Evolutionary conservation across 495 filamentous ascomycete genomes (phyloP), one percentile per base, ranked within the genome.

Genomic region (Podospora comata): DNA sequence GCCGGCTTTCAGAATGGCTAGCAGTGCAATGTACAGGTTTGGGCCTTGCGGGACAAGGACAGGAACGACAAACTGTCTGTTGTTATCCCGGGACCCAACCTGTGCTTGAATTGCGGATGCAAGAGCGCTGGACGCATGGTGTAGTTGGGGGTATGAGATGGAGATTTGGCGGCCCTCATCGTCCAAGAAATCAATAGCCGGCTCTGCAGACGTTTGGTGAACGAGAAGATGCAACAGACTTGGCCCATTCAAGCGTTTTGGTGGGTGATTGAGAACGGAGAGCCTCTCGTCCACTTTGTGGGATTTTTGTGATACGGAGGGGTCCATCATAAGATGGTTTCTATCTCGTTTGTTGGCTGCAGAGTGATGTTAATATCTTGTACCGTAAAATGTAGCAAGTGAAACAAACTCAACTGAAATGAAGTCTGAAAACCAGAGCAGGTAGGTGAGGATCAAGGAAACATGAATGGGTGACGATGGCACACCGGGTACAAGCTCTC

Each of bases 1-100:
- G 0, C 92, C 92, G 6, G 88, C 86, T 71, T 91, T 92, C 15
- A 95, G 82, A 60, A 92, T 87, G 0, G 87, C 92, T 5, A 96
- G 74, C 59, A 89, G 83, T 0, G 90, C 76, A 63, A 92, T 81
- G 73, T 95, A 96, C 11, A 96, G 82, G 26, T 87, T 81, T 20
- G 86, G 83, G 5, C 84, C 87, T 74, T 95, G 92, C 7, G 88
- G 86, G 5, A 93, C 73, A 9, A 93, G 83, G 7, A 95, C 79
- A 0, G 92, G 92, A 19, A 95, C 82, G n/a, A 93, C 82, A 28
- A 81, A 77, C 26, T 71, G 68, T 16, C 69, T 57, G 2, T 65
- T 44, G 44, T 26, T 13, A 20, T 28, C 11, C 0, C 53, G 60
- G 18, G 23, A 13, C 5, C 64, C 62, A 16, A 59, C 62, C 19